These are phyloP conservation scores for Trichocladium antarcticum DNA, from an alignment of 495 filamentous ascomycete genomes.

Conservation along the genomic window DNA sequence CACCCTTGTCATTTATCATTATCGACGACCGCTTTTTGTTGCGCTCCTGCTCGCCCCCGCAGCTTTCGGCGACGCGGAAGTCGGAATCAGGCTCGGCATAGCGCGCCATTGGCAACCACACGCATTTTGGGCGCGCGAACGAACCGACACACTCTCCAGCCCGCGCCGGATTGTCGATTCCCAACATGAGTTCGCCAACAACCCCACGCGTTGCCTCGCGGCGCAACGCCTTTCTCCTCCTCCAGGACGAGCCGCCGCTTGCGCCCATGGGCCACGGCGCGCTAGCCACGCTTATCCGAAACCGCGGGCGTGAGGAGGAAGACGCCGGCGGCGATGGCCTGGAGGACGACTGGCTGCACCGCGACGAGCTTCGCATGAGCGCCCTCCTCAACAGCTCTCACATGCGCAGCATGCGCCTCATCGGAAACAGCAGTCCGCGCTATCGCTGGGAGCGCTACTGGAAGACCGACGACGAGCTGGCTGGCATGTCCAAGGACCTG, in stretches of 20 bases:
- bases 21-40: no score
- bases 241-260: conserved; percentile 29
- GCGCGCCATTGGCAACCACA: no score
- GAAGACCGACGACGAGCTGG: conserved; percentile 56
- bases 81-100: no score
- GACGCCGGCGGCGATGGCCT: conserved; percentile 6
- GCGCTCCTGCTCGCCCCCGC: no score
- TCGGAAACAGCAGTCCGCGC: conserved; percentile 63
- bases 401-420: conserved; percentile 67
- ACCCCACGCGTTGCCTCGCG: conserved; percentile 14
- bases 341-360: conserved; percentile 29
- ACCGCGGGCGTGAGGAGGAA: conserved; percentile 25
- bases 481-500: conserved; percentile 52
- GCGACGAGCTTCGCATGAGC: conserved; percentile 41
- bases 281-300: conserved; percentile 31
- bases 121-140: no score
- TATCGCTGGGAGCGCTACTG: conserved; percentile 68
- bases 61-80: no score
- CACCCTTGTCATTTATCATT: no score
- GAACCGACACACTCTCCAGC: no score
- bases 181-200: conserved; percentile 15
- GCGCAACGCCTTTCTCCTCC: conserved; percentile 23
- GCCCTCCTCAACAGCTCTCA: conserved; percentile 52
- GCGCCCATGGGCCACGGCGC: conserved; percentile 22
- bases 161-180: no score